phyloP scores from a whole-genome alignment of 495 filamentous ascomycete species.

The Symbiotaphrina buchneri region DNA sequence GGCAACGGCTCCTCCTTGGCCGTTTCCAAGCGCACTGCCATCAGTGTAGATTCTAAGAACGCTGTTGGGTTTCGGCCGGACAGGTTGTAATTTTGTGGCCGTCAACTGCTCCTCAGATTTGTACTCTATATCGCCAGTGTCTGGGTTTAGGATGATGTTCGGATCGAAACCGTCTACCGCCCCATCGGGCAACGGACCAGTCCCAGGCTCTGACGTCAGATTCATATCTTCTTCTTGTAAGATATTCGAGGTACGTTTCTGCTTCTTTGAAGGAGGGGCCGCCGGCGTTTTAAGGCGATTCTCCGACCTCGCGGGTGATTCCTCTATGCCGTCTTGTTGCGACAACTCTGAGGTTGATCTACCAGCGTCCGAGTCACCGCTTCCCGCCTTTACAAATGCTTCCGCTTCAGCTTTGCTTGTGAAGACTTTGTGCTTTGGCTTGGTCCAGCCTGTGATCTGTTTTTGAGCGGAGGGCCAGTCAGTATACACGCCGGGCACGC shows the following conservation, averaged over 20 bases:
- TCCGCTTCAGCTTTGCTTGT: slow-evolving; percentile 55
- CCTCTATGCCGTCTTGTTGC: slow-evolving; percentile 2
- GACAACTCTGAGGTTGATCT: background rate
- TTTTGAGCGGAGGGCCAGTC: slow-evolving; percentile 60
- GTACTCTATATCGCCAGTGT: slow-evolving; percentile 32
- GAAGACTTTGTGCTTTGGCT: slow-evolving; percentile 68
- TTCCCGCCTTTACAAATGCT: slow-evolving; percentile 30
- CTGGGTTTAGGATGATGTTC: slow-evolving; percentile 28
- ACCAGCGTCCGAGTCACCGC: slow-evolving; percentile 6
- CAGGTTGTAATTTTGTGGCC: slow-evolving; percentile 17
- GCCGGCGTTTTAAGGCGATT: slow-evolving; percentile 1
- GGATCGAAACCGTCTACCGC: slow-evolving; percentile 41
- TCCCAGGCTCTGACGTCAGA: slow-evolving; percentile 27
- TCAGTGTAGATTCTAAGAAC: slow-evolving; percentile 71
- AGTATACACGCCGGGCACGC: slow-evolving; percentile 69
- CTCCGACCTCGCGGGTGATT: background rate
- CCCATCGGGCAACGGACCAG: slow-evolving; percentile 26
- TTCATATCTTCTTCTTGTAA: slow-evolving; percentile 17
- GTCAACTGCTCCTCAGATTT: slow-evolving; percentile 27
- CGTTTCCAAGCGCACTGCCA: slow-evolving; percentile 64
- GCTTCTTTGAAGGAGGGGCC: slow-evolving; percentile 1
- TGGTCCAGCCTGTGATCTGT: slow-evolving; percentile 55
- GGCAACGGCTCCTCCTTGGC: slow-evolving; percentile 41
- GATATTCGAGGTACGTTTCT: slow-evolving; percentile 16
- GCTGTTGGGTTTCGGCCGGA: slow-evolving; percentile 12